These are phyloP conservation scores for Saksenaea vasiformis DNA, from an alignment of 371 early-diverging fungal species.

Conservation along the genomic window DNA sequence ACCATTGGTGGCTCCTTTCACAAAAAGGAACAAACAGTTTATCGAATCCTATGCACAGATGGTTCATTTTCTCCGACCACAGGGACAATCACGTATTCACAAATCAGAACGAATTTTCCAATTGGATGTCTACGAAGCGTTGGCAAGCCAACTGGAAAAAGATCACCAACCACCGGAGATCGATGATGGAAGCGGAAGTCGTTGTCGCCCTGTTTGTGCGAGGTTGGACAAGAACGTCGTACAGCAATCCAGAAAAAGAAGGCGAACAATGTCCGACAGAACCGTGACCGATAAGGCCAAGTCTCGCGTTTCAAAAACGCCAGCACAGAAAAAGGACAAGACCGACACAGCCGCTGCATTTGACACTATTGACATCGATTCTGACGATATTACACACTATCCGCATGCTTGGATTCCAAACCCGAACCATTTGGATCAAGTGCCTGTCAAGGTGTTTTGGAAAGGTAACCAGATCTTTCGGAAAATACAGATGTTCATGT, in stretches of 20 bases:
- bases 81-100: constrained; percentile 10
- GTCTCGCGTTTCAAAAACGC: constrained; percentile 5
- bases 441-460: constrained; percentile 23
- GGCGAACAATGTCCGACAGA: not conserved
- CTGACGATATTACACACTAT: constrained; percentile 15
- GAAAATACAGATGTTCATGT: not conserved
- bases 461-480: constrained; percentile 17
- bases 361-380: constrained; percentile 23
- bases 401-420: constrained; percentile 18
- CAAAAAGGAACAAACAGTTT: constrained; percentile 11
- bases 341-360: constrained; percentile 10
- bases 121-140: constrained; percentile 13
- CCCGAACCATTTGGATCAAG: constrained; percentile 14
- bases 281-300: constrained; percentile 2
- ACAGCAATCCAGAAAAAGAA: constrained; percentile 4
- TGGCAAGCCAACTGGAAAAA: constrained; percentile 8
- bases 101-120: constrained; percentile 8
- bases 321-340: constrained; percentile 5
- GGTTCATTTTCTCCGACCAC: constrained; percentile 16
- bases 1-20: not conserved
- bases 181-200: constrained; percentile 11
- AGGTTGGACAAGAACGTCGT: not conserved
- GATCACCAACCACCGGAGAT: constrained; percentile 7
- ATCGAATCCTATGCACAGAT: constrained; percentile 19
- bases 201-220: constrained; percentile 6